Percentiles rank a stretch among this genome's conserved stretches.
These are phyloP conservation scores for Fusarium algeriense DNA, from an alignment of 2,329 filamentous ascomycete species.

Conservation along the genomic window DNA sequence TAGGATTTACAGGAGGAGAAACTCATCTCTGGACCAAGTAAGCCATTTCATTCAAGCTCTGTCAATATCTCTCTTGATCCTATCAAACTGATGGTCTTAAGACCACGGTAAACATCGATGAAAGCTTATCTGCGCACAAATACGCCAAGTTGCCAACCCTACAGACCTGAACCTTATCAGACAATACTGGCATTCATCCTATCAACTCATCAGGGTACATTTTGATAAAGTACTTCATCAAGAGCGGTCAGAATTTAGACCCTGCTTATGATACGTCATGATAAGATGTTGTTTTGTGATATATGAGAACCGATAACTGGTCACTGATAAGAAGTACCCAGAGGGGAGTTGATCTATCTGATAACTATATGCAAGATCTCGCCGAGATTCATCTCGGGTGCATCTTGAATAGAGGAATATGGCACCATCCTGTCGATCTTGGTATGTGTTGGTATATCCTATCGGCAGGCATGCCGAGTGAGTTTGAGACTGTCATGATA, in stretches of 20 bases:
- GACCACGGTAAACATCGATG: neutral
- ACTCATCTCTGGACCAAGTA: too few species aligned
- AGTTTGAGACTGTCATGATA: neutral
- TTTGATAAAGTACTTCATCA: neutral
- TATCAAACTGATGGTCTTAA: neutral
- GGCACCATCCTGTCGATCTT: neutral
- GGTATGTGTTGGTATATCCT: neutral
- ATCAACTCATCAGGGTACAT: neutral
- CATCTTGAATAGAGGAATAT: neutral
- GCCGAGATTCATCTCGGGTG: neutral
- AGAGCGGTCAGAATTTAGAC: conserved; percentile 10
- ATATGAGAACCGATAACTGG: neutral
- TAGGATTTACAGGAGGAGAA: too few species aligned
- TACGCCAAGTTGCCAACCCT: neutral
- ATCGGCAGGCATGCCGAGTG: neutral
- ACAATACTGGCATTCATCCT: neutral
- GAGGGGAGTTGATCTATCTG: conserved; percentile 20
- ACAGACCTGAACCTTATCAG: conserved; percentile 2
- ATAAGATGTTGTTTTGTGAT: neutral
- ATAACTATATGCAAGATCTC: conserved; percentile 1
- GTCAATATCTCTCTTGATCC: neutral
- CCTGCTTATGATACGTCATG: conserved; percentile 11
- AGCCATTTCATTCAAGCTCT: too few species aligned
- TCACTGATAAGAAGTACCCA: conserved; percentile 2
- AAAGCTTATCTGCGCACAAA: conserved; percentile 2